Conservation (phyloP, 2,329 filamentous ascomycete genomes). For the Alternaria triticimaculans region DNA sequence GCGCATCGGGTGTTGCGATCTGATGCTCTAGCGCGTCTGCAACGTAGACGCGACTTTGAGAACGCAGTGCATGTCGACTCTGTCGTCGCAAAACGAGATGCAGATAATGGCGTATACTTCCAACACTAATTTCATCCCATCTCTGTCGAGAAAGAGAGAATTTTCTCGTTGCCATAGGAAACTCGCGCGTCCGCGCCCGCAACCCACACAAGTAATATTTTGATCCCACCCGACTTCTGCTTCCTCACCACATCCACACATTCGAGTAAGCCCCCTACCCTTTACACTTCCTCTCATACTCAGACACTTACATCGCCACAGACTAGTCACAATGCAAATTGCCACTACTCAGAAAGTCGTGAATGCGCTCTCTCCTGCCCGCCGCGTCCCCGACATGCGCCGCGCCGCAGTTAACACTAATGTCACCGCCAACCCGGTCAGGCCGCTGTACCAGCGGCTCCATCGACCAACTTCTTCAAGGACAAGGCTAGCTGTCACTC, state of each 20-base stretch:
- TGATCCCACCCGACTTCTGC: not conserved
- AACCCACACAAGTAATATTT: not conserved
- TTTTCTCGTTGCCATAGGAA: not conserved
- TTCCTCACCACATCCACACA: not conserved
- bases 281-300: not conserved
- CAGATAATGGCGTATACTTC: not conserved
- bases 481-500: not conserved
- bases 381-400: conserved; percentile 5
- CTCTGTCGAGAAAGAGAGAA: not conserved
- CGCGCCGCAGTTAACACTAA: conserved; percentile 1
- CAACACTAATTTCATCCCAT: not conserved
- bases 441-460: conserved; percentile 6
- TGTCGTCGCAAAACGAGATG: not conserved
- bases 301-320: not conserved
- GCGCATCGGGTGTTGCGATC: not conserved
- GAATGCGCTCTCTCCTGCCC: not conserved
- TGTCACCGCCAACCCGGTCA: conserved; percentile 2
- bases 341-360: not conserved
- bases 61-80: not conserved
- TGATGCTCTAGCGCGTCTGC: not conserved
- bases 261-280: not conserved
- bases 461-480: not conserved
- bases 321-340: not conserved
- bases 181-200: not conserved
- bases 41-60: not conserved